A percentile compares a stretch with the other conserved stretches of the same genome.
Conservation (phyloP, 2,329 filamentous ascomycete species). For the Akanthomyces uredinophilus region DNA sequence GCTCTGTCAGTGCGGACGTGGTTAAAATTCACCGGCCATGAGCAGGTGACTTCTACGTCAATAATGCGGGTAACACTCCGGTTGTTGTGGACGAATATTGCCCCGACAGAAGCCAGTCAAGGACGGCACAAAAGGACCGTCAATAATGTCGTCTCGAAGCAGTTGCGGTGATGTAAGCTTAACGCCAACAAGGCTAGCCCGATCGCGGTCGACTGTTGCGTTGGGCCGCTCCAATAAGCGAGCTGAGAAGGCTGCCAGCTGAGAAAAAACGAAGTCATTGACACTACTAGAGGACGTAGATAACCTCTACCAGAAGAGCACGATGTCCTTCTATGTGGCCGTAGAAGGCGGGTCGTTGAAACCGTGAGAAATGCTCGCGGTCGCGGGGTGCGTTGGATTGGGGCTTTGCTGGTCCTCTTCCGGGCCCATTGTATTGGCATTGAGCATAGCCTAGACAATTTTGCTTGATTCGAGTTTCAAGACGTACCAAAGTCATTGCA, state of each 20-base stretch:
- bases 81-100: constrained; percentile 32
- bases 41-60: constrained; percentile 31
- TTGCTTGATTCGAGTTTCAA: no score
- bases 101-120: constrained; percentile 36
- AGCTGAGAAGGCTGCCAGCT: background rate
- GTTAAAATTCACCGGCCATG: constrained; percentile 27
- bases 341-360: constrained; percentile 12
- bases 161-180: constrained; percentile 19
- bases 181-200: constrained; percentile 19
- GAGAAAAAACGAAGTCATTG: background rate
- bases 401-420: no score
- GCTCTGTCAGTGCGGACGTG: constrained; percentile 32
- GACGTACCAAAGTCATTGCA: no score
- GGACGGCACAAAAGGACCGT: constrained; percentile 29
- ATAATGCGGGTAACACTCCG: constrained; percentile 30
- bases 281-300: background rate
- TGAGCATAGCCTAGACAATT: no score
- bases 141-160: constrained; percentile 8
- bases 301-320: background rate
- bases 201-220: background rate
- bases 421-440: no score
- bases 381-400: no score
- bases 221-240: constrained; percentile 2
- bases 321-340: constrained; percentile 11
- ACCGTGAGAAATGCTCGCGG: no score